A percentile compares a stretch with the other conserved stretches of the same genome.
Conservation (phyloP, 164 flowering plant species). For the Dillenia turbinata region DNA sequence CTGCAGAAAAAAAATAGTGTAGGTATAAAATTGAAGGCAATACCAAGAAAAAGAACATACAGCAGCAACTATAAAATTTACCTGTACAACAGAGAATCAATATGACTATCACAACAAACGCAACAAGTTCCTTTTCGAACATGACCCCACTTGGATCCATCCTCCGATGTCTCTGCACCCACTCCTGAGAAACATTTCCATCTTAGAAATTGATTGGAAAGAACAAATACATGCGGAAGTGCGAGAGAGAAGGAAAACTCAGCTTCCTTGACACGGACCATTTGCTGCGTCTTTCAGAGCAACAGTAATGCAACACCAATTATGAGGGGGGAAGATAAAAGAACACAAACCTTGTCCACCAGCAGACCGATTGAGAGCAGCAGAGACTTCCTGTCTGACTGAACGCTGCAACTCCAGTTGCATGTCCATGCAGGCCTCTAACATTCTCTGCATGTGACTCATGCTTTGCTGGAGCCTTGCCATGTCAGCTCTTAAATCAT, state of each 20-base stretch:
- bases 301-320: no score
- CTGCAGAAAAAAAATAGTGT: conserved; percentile 34
- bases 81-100: conserved; percentile 80
- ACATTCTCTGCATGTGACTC: conserved; percentile 87
- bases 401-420: conserved; percentile 93
- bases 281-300: no score
- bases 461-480: conserved; percentile 79
- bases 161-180: conserved; percentile 59
- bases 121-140: conserved; percentile 82
- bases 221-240: neutral
- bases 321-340: neutral
- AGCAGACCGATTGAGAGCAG: conserved; percentile 65
- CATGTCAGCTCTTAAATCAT: conserved; percentile 83
- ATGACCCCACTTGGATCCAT: conserved; percentile 76
- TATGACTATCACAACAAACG: conserved; percentile 79
- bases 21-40: no score
- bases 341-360: conserved; percentile 49
- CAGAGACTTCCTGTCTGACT: conserved; percentile 81
- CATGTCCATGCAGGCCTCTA: conserved; percentile 92
- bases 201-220: neutral
- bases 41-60: neutral
- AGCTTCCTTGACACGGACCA: no score
- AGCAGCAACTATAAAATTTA: conserved; percentile 11
- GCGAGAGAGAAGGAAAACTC: no score
- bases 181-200: conserved; percentile 18